A percentile compares a stretch with the other conserved stretches of the same genome.
Evolutionary conservation across 2,329 filamentous ascomycete genomes (phyloP).

Genomic region (Colletotrichum sp.): DNA sequence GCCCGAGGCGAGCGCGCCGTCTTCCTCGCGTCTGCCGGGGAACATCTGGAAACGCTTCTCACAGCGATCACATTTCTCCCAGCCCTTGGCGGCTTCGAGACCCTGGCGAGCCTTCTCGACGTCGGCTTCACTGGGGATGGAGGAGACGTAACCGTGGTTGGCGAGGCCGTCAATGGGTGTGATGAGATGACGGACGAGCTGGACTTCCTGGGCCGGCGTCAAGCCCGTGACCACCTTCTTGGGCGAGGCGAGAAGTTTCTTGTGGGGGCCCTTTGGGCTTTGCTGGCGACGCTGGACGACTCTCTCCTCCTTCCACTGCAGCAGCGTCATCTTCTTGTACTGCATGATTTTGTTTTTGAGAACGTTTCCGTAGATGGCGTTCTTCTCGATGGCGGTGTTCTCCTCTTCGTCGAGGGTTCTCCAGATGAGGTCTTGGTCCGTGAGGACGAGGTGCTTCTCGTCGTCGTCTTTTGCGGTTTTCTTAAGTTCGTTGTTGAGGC

Average conservation of each 20-base stretch:
- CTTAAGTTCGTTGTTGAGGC: conserved; percentile 68
- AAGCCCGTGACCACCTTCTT: conserved; percentile 73
- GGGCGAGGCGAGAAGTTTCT: conserved; percentile 38
- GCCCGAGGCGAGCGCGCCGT: conserved; percentile 76
- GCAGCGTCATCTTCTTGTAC: conserved; percentile 75
- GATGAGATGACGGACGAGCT: conserved; percentile 65
- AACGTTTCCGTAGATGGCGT: conserved; percentile 78
- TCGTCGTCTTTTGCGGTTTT: conserved; percentile 56
- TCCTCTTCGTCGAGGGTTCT: conserved; percentile 81
- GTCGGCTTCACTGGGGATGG: conserved; percentile 67
- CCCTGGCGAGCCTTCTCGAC: conserved; percentile 70
- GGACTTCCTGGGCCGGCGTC: conserved; percentile 68
- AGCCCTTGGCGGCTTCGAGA: conserved; percentile 71
- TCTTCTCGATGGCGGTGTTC: conserved; percentile 68
- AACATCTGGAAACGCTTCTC: conserved; percentile 88
- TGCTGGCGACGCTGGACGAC: conserved; percentile 30
- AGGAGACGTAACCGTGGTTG: conserved; percentile 76
- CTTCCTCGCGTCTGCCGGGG: conserved; percentile 78
- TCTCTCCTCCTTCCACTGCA: conserved; percentile 74
- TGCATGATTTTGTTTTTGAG: conserved; percentile 81
- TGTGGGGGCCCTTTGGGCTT: conserved; percentile 31
- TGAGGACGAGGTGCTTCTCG: conserved; percentile 58
- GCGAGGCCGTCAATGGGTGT: conserved; percentile 70
- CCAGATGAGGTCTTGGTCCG: conserved; percentile 70
- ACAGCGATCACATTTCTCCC: conserved; percentile 91